phyloP scores from a whole-genome alignment of 108 stramenopile genomes.

The Cylindrotheca fusiformis region DNA sequence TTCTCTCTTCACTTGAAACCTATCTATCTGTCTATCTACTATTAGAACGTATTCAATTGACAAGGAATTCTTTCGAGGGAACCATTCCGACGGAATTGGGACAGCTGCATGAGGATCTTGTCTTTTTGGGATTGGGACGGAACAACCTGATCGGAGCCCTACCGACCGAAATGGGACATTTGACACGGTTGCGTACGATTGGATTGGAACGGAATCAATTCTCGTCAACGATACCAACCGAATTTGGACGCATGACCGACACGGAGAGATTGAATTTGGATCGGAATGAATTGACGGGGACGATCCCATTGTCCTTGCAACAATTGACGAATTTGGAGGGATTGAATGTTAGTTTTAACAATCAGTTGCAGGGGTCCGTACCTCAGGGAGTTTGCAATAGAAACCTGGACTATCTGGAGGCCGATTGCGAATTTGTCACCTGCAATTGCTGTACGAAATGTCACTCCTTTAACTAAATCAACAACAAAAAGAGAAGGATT shows the following conservation, averaged over 20 bases:
- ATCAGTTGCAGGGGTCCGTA: neutral
- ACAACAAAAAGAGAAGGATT: too few species aligned
- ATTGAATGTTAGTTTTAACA: neutral
- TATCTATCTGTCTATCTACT: too few species aligned
- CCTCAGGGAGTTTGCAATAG: neutral
- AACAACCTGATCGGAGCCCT: slow-evolving; percentile 36
- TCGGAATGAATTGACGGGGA: neutral
- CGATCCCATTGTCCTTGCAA: neutral
- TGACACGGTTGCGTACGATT: neutral
- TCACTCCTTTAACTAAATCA: too few species aligned
- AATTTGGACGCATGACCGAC: slow-evolving; percentile 4
- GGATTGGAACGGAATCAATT: neutral
- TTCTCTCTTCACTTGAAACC: too few species aligned
- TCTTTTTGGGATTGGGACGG: slow-evolving; percentile 21
- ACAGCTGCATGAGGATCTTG: neutral
- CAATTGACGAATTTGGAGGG: neutral
- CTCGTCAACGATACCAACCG: slow-evolving; percentile 7
- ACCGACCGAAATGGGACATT: slow-evolving; percentile 29
- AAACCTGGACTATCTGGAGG: neutral
- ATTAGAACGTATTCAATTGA: slow-evolving; percentile 2
- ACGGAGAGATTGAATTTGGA: neutral
- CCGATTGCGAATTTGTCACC: neutral
- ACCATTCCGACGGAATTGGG: neutral
- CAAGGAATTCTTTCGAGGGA: neutral
- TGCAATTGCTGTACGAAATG: neutral